Percentiles rank a stretch among this genome's conserved stretches.
Evolutionary conservation across 1,284 basidiomycete species (phyloP).

Genomic region (Cutaneotrichosporon dermatis): DNA sequence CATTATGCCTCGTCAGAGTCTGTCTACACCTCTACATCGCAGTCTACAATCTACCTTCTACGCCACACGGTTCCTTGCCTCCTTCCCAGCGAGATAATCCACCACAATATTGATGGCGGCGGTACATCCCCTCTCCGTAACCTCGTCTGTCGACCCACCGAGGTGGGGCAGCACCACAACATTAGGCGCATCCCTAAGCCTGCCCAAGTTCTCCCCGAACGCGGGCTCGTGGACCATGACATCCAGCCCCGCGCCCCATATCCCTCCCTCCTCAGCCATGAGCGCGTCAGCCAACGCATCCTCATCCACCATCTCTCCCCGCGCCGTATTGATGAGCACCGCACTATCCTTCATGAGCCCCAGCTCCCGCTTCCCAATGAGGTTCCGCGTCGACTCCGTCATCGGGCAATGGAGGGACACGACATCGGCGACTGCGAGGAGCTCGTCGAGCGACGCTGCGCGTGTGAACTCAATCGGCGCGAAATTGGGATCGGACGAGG

Average conservation of each 20-base stretch:
- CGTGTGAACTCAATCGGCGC: conserved; percentile 52
- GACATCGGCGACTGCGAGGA: conserved; percentile 49
- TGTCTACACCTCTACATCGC: too few relatives aligned
- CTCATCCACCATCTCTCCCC: conserved; percentile 52
- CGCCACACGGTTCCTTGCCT: conserved; percentile 32
- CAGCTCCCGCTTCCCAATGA: conserved; percentile 48
- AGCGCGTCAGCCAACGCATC: conserved; percentile 50
- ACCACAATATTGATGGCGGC: conserved; percentile 38
- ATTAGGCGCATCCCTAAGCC: conserved; percentile 32
- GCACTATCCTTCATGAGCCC: conserved; percentile 43
- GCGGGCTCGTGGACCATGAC: conserved; percentile 50
- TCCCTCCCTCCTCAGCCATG: conserved; percentile 20
- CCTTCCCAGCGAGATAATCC: conserved; percentile 39
- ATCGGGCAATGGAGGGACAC: conserved; percentile 53
- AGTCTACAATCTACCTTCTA: conserved; percentile 2
- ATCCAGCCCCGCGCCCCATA: conserved; percentile 54
- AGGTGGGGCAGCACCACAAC: conserved; percentile 41
- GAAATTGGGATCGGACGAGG: conserved; percentile 12
- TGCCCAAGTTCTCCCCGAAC: conserved; percentile 30
- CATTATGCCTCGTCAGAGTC: too few relatives aligned
- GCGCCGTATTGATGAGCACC: conserved; percentile 52
- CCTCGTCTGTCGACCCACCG: conserved; percentile 37
- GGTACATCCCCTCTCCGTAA: conserved; percentile 31
- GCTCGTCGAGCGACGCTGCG: conserved; percentile 39
- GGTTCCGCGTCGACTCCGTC: conserved; percentile 43